Percentiles rank a stretch among this genome's conserved stretches.
These are phyloP conservation scores for Globisporangium apiculatum DNA, from an alignment of 352 stramenopile species.

Conservation along the genomic window DNA sequence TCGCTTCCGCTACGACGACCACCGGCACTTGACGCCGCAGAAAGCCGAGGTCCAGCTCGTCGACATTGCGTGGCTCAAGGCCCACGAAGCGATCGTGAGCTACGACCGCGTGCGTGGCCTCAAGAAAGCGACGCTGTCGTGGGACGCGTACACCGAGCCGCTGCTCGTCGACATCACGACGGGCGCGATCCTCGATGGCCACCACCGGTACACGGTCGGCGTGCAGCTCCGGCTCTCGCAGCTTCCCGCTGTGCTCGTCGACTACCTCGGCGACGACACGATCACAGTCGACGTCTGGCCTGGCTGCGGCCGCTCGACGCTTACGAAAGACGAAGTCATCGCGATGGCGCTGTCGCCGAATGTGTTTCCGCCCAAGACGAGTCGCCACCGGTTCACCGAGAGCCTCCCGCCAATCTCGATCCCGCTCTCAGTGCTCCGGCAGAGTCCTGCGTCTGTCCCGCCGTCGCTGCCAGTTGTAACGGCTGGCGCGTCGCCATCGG, in stretches of 20 bases:
- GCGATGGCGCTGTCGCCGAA: constrained; percentile 74
- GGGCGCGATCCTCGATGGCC: constrained; percentile 76
- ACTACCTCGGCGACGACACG: constrained; percentile 67
- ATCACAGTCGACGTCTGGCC: constrained; percentile 81
- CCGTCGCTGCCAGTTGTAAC: constrained; percentile 21
- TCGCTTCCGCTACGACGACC: constrained; percentile 68
- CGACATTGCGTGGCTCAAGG: constrained; percentile 76
- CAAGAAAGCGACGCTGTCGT: constrained; percentile 69
- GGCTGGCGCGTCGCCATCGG: neutral
- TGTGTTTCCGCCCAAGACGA: constrained; percentile 83
- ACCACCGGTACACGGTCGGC: constrained; percentile 79
- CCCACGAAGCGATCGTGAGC: constrained; percentile 81
- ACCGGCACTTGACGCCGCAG: constrained; percentile 51
- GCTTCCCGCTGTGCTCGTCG: constrained; percentile 65
- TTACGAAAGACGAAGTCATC: constrained; percentile 81
- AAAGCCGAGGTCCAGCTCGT: constrained; percentile 81
- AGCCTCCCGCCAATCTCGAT: constrained; percentile 80
- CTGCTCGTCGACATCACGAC: constrained; percentile 75
- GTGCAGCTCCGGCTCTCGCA: constrained; percentile 66
- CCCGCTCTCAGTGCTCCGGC: constrained; percentile 59
- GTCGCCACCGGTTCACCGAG: constrained; percentile 74
- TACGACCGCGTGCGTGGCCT: constrained; percentile 68
- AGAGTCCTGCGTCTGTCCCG: constrained; percentile 12
- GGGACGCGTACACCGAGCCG: constrained; percentile 77
- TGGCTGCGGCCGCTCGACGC: constrained; percentile 45